Evolutionary conservation across 2,329 filamentous ascomycete genomes (phyloP).

Genomic region (Onygenales sp.): DNA sequence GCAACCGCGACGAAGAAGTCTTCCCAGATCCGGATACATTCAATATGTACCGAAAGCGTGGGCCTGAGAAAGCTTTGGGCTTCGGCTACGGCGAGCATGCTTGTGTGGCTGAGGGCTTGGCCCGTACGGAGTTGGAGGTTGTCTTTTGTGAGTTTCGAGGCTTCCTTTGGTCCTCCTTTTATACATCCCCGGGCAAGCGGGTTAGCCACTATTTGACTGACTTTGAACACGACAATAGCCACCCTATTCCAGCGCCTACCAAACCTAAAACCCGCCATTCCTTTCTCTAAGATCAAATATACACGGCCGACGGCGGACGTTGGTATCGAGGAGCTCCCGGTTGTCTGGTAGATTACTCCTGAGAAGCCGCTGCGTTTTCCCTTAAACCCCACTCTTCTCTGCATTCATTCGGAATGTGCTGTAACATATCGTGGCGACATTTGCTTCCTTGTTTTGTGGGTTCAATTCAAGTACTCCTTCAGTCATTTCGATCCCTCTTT

Average conservation of each 20-base stretch:
- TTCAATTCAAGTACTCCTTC: too few species aligned
- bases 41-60: conserved; percentile 33
- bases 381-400: conserved; percentile 1
- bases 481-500: too few species aligned
- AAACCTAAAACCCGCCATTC: conserved; percentile 30
- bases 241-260: conserved; percentile 33
- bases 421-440: too few species aligned
- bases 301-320: conserved; percentile 32
- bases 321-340: conserved; percentile 31
- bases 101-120: conserved; percentile 38
- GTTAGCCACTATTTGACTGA: not conserved
- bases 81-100: conserved; percentile 40
- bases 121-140: conserved; percentile 34
- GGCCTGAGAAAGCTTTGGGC: conserved; percentile 30
- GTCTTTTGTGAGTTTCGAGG: conserved; percentile 32
- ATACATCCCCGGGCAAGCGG: not conserved
- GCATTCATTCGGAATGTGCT: not conserved
- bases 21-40: conserved; percentile 35
- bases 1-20: conserved; percentile 39
- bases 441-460: too few species aligned
- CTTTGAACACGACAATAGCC: conserved; percentile 13
- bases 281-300: conserved; percentile 32
- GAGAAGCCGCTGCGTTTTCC: too few species aligned
- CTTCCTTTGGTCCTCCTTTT: not conserved
- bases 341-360: conserved; percentile 14